Conservation (phyloP, 2,329 filamentous ascomycete species). For the Chrysoporthe deuterocubensis region DNA sequence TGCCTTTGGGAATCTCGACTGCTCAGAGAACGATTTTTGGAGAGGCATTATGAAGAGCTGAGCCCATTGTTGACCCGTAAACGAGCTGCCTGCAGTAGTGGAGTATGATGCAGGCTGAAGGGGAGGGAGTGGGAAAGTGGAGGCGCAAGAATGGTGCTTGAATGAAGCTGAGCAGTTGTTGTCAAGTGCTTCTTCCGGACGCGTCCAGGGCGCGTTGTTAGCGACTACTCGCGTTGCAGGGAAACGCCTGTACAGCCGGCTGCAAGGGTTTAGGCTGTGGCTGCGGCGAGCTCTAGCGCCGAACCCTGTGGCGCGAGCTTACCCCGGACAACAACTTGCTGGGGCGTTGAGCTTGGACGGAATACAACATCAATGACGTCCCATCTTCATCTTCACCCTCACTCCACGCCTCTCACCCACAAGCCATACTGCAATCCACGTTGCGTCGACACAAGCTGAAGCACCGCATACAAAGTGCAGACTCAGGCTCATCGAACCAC, state of each 20-base stretch:
- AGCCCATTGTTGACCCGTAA: conserved; percentile 31
- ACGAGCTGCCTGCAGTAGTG: conserved; percentile 8
- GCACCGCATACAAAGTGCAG: not conserved
- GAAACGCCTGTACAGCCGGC: conserved; percentile 2
- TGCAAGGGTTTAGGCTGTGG: conserved; percentile 20
- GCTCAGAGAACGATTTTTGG: conserved; percentile 47
- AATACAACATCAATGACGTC: conserved; percentile 24
- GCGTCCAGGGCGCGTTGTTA: conserved; percentile 17
- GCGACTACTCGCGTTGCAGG: conserved; percentile 16
- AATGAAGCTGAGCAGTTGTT: not conserved
- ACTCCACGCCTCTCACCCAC: not conserved
- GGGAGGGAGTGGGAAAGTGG: not conserved
- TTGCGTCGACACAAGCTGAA: not conserved
- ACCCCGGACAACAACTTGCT: conserved; percentile 4
- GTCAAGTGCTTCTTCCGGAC: conserved; percentile 5
- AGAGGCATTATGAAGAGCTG: conserved; percentile 41
- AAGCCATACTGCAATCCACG: not conserved
- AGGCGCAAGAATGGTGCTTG: not conserved
- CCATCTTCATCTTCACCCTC: not conserved
- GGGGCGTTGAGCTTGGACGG: not conserved
- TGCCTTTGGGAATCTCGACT: conserved; percentile 39
- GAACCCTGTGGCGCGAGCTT: conserved; percentile 25
- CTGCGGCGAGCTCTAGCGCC: not conserved
- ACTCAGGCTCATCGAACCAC: not conserved
- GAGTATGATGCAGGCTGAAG: not conserved